Percentiles rank a stretch among this genome's conserved stretches.
Evolutionary conservation across 108 stramenopile species (phyloP).

Genomic region (Nitzschia sp.): DNA sequence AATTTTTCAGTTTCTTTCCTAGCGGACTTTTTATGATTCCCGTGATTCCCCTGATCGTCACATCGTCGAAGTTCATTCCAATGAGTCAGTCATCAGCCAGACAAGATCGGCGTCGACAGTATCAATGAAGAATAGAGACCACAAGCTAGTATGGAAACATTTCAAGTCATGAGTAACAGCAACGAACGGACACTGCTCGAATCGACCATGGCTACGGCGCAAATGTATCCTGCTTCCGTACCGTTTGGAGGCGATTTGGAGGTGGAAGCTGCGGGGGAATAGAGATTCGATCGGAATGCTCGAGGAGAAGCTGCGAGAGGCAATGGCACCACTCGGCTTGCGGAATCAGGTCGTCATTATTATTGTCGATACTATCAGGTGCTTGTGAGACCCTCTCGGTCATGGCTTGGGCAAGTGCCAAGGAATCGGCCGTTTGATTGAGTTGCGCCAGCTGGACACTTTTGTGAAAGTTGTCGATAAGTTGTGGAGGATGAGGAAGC

Average conservation of each 20-base stretch:
- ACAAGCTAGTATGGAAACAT: conserved; percentile 10
- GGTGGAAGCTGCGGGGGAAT: neutral
- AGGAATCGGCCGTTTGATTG: conserved; percentile 1
- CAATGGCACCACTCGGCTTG: conserved; percentile 22
- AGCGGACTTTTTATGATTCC: too few species aligned
- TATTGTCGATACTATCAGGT: too few species aligned
- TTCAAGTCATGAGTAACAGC: neutral
- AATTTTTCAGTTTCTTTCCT: too few species aligned
- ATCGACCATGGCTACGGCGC: neutral
- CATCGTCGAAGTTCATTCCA: too few species aligned
- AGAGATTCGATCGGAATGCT: conserved; percentile 19
- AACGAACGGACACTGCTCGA: conserved; percentile 5
- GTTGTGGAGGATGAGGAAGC: too few species aligned
- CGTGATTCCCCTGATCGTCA: too few species aligned
- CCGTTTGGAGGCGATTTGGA: conserved; percentile 13
- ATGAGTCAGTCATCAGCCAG: too few species aligned
- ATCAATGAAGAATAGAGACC: conserved; percentile 2
- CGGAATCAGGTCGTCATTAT: neutral
- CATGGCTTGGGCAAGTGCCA: conserved; percentile 21
- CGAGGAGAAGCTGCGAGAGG: conserved; percentile 9
- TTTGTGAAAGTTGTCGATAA: conserved; percentile 6
- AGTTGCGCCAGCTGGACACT: conserved; percentile 20
- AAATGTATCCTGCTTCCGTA: conserved; percentile 11
- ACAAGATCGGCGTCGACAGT: neutral
- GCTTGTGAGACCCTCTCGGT: conserved; percentile 9